Evolutionary conservation across 1,139 yeast genomes (phyloP).

Genomic region (Kodamaea fungicola): DNA sequence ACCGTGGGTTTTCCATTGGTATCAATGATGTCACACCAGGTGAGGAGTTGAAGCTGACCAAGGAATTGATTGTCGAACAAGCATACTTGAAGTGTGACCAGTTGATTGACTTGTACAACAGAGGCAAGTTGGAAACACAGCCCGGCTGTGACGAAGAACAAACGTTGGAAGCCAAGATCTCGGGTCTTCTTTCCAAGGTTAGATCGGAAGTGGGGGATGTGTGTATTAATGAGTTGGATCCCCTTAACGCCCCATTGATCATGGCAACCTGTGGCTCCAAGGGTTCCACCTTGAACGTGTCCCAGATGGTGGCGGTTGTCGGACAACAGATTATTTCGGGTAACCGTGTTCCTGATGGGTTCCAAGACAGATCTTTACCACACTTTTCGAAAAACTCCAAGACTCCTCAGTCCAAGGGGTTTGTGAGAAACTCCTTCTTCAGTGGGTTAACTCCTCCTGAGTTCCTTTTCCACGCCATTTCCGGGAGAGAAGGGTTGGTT

Average conservation of each 20-base stretch:
- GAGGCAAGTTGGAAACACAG: conserved; percentile 93
- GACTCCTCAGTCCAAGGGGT: conserved; percentile 97
- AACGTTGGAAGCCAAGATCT: conserved; percentile 94
- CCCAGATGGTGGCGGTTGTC: conserved; percentile 99
- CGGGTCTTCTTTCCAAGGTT: conserved; percentile 92
- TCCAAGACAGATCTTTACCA: conserved; percentile 96
- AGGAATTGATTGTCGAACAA: conserved; percentile 84
- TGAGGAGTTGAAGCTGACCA: conserved; percentile 64
- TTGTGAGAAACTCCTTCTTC: conserved; percentile 92
- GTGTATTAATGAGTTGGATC: conserved; percentile 86
- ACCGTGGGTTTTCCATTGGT: conserved; percentile 96
- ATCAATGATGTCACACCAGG: conserved; percentile 98
- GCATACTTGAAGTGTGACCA: conserved; percentile 94
- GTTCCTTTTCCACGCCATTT: conserved; percentile 95
- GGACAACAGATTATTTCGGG: conserved; percentile 99
- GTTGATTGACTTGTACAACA: conserved; percentile 71
- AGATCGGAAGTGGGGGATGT: conserved; percentile 99
- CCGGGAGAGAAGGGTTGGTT: conserved; percentile 99
- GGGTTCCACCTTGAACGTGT: conserved; percentile 95
- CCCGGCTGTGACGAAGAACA: conserved; percentile 99
- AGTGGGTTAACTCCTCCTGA: conserved; percentile 96
- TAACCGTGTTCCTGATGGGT: conserved; percentile 98
- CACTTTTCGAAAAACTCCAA: conserved; percentile 95
- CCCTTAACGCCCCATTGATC: conserved; percentile 91
- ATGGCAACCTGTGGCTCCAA: conserved; percentile 99